Percentiles rank a stretch among this genome's conserved stretches.
Evolutionary conservation across 768 basidiomycete species (phyloP).

Genomic region (Naganishia kalamii): DNA sequence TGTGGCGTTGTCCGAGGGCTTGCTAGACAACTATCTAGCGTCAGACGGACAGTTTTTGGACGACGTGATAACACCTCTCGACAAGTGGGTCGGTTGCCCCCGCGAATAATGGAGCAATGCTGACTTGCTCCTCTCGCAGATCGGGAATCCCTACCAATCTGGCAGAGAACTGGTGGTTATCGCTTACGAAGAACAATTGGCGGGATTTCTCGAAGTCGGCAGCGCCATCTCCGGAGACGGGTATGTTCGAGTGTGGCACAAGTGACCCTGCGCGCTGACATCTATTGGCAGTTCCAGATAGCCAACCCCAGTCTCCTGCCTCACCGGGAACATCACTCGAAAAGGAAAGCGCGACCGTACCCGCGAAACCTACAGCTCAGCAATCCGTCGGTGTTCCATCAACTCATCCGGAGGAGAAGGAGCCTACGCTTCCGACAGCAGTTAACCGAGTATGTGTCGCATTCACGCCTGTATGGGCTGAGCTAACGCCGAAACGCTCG

Average conservation of each 20-base stretch:
- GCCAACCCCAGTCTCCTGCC: neutral
- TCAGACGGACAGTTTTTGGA: neutral
- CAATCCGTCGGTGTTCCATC: constrained; percentile 20
- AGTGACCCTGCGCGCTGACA: too few relatives aligned
- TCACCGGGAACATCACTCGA: neutral
- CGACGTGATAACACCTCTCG: neutral
- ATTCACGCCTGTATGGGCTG: neutral
- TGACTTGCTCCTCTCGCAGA: neutral
- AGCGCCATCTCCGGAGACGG: neutral
- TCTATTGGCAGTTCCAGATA: neutral
- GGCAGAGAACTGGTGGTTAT: constrained; percentile 13
- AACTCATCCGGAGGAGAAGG: constrained; percentile 22
- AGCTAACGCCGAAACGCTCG: neutral
- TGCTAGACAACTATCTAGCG: neutral
- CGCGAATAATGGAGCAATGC: neutral
- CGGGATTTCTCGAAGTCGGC: neutral
- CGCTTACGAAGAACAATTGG: constrained; percentile 9
- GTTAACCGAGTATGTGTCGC: neutral
- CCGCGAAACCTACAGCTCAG: neutral
- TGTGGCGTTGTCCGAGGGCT: neutral
- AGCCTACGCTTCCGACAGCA: neutral
- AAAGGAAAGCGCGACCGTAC: neutral
- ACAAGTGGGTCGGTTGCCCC: neutral
- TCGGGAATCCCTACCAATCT: constrained; percentile 9
- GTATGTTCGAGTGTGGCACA: too few relatives aligned